Conservation (phyloP, 371 early-diverging fungal genomes). For the Rhizopus arrhizus region DNA sequence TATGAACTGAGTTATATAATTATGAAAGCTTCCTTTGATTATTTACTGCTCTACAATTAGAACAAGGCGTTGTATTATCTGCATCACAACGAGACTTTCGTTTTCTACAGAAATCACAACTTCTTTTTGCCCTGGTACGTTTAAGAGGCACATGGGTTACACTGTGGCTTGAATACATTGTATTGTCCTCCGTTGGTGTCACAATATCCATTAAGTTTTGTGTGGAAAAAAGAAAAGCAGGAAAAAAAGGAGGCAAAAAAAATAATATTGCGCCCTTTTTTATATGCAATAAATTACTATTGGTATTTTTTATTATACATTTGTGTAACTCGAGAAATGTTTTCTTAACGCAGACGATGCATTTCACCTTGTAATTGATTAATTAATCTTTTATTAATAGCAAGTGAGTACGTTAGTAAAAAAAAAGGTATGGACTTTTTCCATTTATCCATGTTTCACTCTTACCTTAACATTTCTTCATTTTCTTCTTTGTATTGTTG, state of each 20-base stretch:
- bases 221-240: slow-evolving; percentile 18
- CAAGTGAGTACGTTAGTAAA: neutral
- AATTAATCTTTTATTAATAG: slow-evolving; percentile 32
- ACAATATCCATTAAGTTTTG: slow-evolving; percentile 5
- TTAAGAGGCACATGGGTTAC: slow-evolving; percentile 32
- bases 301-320: neutral
- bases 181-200: slow-evolving; percentile 6
- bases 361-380: slow-evolving; percentile 46
- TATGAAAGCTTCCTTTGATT: neutral
- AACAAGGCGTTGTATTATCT: slow-evolving; percentile 50
- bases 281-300: neutral
- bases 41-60: slow-evolving; percentile 55
- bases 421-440: slow-evolving; percentile 5
- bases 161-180: slow-evolving; percentile 13
- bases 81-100: slow-evolving; percentile 56
- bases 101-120: slow-evolving; percentile 57
- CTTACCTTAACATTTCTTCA: slow-evolving; percentile 52
- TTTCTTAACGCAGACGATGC: slow-evolving; percentile 30
- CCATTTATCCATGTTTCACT: neutral
- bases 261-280: neutral
- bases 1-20: neutral
- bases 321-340: neutral
- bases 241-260: slow-evolving; percentile 17
- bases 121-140: slow-evolving; percentile 54
- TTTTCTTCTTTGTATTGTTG: slow-evolving; percentile 46